phyloP scores from a whole-genome alignment of 176 grass and related monocot species.

The Phoenix roebelenii region DNA sequence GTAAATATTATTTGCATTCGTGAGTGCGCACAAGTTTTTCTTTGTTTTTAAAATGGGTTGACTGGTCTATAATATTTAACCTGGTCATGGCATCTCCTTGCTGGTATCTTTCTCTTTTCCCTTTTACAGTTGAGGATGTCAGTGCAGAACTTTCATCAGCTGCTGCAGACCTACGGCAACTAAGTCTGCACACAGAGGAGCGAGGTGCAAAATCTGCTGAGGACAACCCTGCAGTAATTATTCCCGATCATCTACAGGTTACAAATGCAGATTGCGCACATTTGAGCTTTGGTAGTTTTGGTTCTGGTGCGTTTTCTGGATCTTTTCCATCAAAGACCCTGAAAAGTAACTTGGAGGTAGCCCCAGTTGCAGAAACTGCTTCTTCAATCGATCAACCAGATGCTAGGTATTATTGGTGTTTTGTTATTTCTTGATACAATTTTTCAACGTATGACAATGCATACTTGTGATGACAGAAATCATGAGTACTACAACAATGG shows the following conservation, averaged over 20 bases:
- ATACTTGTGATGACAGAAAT: constrained; percentile 42
- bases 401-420: constrained; percentile 32
- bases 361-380: constrained; percentile 30
- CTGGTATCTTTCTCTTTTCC: background rate
- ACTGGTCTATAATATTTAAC: no score
- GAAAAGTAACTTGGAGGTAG: constrained; percentile 36
- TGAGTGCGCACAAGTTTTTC: no score
- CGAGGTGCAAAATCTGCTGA: constrained; percentile 31
- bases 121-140: constrained; percentile 45
- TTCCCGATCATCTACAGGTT: constrained; percentile 91
- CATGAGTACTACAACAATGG: constrained; percentile 57
- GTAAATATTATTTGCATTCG: no score
- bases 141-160: constrained; percentile 37
- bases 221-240: constrained; percentile 93
- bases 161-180: constrained; percentile 51
- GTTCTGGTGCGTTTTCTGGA: constrained; percentile 91
- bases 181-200: constrained; percentile 56
- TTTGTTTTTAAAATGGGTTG: no score
- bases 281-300: constrained; percentile 96
- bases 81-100: no score
- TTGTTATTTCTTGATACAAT: constrained; percentile 1
- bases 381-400: constrained; percentile 51
- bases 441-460: constrained; percentile 6
- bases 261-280: constrained; percentile 65
- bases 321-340: constrained; percentile 48